Base-by-base conservation (phyloP, 768 basidiomycete species). In the Phylloporus arenicola region DNA sequence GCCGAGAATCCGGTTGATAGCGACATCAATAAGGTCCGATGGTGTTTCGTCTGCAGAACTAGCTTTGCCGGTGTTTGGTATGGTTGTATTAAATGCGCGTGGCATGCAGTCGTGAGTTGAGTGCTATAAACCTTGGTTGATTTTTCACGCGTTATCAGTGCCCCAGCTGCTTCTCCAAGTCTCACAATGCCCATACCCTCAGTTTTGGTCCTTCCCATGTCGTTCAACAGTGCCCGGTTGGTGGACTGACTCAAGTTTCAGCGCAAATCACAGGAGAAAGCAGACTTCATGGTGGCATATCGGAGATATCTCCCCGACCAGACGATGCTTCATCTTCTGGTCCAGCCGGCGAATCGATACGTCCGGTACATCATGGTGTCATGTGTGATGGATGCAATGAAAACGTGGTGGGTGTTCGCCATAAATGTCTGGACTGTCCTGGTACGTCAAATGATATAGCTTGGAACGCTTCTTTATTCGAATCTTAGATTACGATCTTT, bases 351-450 rank as follows among this genome's bases (percentile, higher is more conserved):
- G 41, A 53, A 44, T n/a, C 29, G 31, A 22, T 33, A n/a, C 35
- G 31, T n/a, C 10, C 52, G 22, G 56, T 83, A 34, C 86, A 89
- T 62, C 61, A 45, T 29, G 77, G 77, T 25, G 69, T 88, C n/a
- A 41, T 73, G 9, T 93, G 90, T 64, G 86, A 92, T 64, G 58
- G 57, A 14, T 93, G 90, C 65, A 56, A 74, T 6, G 56, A 67
- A 19, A 75, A 67, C 4, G 73, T 92, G 34, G 69, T 76, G 48
- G 90, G 89, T 11, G 63, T 81, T 48, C 75, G 91, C 39, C 83
- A 88, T 65, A 92, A 92, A 66, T 92, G 90, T 59, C 67, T 88
- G 19, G 84, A 88, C 56, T 92, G 89, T 64, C 72, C 75, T 43
- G 75, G 86, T 87, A 62, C 46, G 75, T 67, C 41, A 4, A 38